Evolutionary conservation across 1,139 yeast species (phyloP), one percentile per base, ranked within the genome.

Genomic region (Saccharomyces hybrid): DNA sequence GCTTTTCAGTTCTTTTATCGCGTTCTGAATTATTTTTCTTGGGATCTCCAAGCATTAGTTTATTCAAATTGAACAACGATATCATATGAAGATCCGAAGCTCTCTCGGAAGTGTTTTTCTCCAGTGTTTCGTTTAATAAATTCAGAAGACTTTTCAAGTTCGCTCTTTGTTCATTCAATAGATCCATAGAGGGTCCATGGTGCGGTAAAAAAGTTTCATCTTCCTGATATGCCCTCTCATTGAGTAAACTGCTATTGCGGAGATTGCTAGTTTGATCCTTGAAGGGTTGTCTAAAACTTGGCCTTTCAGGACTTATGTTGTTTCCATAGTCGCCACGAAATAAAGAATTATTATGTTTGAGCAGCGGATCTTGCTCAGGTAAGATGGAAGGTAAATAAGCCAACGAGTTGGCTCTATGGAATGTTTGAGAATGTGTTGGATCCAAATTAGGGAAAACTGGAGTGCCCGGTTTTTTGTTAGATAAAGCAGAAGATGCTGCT

Each of bases 11-110:
- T 41, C 53, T 47, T 25, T 44, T 51, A 32, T 46, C 46, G 7
- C 41, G 25, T 29, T 51, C 53, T 2, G 50, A 47, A 23, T 34
- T 41, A 28, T 76, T 75, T 8, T 47, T 44, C 48, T 78, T 74
- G 50, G 73, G 67, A 13, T 73, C 66, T 60, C 59, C 67, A 54
- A 76, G 70, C 1, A 81, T 70, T 7, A 85, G 65, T 53, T 73
- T 63, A 61, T 73, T 65, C 55, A 73, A 55, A 57, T 68, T 64
- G 47, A 64, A 59, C 53, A 67, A 53, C 2, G 71, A 67, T 46
- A 64, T 64, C 65, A 68, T 59, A 50, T 69, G 73, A 23, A 61
- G 66, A 57, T 69, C 69, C 2, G 71, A 59, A 5, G 69, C 71
- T 75, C 49, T 76, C 42, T 61, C 60, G 9, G 67, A 59, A 9